Conservation (phyloP, 1,139 yeast species). For the Yamadazyma oceani region DNA sequence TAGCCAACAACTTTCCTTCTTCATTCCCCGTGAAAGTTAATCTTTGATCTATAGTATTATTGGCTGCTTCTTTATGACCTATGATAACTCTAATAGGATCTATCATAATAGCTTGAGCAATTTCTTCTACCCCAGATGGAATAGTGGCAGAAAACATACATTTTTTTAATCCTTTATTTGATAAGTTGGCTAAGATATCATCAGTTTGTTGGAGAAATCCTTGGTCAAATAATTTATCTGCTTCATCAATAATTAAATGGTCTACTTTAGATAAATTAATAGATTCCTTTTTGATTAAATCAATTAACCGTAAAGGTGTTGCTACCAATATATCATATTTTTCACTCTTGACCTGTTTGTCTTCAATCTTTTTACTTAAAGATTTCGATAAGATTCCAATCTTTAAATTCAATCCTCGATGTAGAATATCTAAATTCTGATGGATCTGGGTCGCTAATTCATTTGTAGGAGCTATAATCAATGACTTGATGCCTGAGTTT, state of each 20-base stretch:
- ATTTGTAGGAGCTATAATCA: slow-evolving; percentile 85
- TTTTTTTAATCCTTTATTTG: slow-evolving; percentile 53
- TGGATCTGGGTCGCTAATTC: slow-evolving; percentile 85
- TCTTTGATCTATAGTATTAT: slow-evolving; percentile 77
- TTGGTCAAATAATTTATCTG: slow-evolving; percentile 88
- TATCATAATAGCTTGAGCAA: slow-evolving; percentile 82
- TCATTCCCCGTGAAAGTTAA: slow-evolving; percentile 89
- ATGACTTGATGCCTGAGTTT: slow-evolving; percentile 61
- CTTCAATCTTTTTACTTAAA: slow-evolving; percentile 66
- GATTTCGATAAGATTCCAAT: slow-evolving; percentile 73
- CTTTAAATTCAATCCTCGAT: slow-evolving; percentile 55
- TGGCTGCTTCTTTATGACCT: slow-evolving; percentile 95
- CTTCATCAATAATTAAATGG: slow-evolving; percentile 87
- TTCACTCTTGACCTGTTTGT: slow-evolving; percentile 52
- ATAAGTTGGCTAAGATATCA: slow-evolving; percentile 69
- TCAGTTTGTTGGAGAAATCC: slow-evolving; percentile 94
- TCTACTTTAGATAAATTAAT: slow-evolving; percentile 64
- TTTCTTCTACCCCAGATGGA: slow-evolving; percentile 89
- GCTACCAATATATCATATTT: slow-evolving; percentile 81
- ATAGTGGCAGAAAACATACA: slow-evolving; percentile 94
- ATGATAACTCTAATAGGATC: slow-evolving; percentile 84
- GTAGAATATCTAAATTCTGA: slow-evolving; percentile 62
- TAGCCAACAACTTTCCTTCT: slow-evolving; percentile 89
- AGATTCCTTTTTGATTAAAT: slow-evolving; percentile 62
- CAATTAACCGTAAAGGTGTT: slow-evolving; percentile 87